Base-by-base conservation (phyloP, 139 green algal genomes). In the Tetraselmis chui region DNA sequence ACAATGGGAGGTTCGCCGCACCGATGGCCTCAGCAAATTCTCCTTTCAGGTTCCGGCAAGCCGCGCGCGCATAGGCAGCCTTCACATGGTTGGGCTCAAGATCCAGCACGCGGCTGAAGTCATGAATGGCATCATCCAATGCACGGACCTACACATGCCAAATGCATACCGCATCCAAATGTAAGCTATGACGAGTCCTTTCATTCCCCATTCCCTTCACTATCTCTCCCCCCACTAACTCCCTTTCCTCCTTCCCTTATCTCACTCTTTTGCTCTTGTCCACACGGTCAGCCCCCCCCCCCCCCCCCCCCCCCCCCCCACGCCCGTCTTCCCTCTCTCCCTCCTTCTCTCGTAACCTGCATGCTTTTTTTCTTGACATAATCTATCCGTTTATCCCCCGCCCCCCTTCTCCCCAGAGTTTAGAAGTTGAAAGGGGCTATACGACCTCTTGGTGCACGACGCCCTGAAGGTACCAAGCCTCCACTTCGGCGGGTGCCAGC, bases 41-140 rank as follows among this genome's bases (percentile, higher is more conserved):
- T 1, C 89, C 92, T 77, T 90, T 89, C 0, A 91, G 82, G 82
- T 94, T 96, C 30, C 87, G 83, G 88, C 93, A 96, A 2, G 89
- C 90, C 0, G 83, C 93, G 11, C 92, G 86, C 0, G 89, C 87
- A 82, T 95, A 95, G 0, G 88, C 81, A 24, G 92, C 93, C 76
- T 95, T 95, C 59, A 90, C 84, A 79, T 96, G 89, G 30, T 87
- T 84, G 0, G 92, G 91, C 28, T 96, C 89, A 30, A 94, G 79
- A 1, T 84, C 31, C 2, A 97, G 87, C 18, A 92, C 89, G 1
- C 75, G 77, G 1, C 83, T 89, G 87, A 92, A 94, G 83, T 89
- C 86, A 0, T 59, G 31, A 23, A 96, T 95, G 1, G 93, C 93
- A 1, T 89, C 77, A 28, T 95, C 89, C 29, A 94, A 59, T 18